A percentile compares a stretch with the other conserved stretches of the same genome.
phyloP scores from a whole-genome alignment of 2,329 filamentous ascomycete genomes.

The Polychaeton citri region DNA sequence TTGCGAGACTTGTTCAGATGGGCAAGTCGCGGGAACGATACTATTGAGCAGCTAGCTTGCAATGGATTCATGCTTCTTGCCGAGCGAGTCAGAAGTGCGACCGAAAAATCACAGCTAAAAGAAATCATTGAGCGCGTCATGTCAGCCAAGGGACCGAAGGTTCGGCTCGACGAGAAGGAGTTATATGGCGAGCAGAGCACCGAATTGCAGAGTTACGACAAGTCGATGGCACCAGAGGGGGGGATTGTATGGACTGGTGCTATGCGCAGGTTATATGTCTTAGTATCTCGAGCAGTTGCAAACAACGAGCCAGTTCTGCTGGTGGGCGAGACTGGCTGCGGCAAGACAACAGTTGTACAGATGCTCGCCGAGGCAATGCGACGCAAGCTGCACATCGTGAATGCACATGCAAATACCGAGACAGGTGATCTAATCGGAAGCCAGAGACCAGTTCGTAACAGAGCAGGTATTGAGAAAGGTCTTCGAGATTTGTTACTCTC shows the following conservation, averaged over 20 bases:
- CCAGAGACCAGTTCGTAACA: slow-evolving; percentile 80
- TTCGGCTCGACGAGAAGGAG: slow-evolving; percentile 58
- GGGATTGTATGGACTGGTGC: slow-evolving; percentile 87
- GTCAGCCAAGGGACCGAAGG: slow-evolving; percentile 43
- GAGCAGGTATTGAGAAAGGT: slow-evolving; percentile 54
- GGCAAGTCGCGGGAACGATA: slow-evolving; percentile 75
- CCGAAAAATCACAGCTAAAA: slow-evolving; percentile 76
- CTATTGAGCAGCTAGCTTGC: slow-evolving; percentile 72
- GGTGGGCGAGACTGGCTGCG: slow-evolving; percentile 92
- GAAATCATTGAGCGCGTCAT: slow-evolving; percentile 80
- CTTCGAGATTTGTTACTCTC: slow-evolving; percentile 48
- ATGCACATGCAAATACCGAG: slow-evolving; percentile 96
- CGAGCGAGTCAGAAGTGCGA: slow-evolving; percentile 82
- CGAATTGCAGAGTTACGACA: slow-evolving; percentile 23
- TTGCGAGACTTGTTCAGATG: slow-evolving; percentile 91
- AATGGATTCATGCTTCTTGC: slow-evolving; percentile 96
- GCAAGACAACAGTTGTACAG: slow-evolving; percentile 94
- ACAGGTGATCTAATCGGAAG: slow-evolving; percentile 95
- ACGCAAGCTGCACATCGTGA: slow-evolving; percentile 74
- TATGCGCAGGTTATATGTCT: slow-evolving; percentile 80
- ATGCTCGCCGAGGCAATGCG: slow-evolving; percentile 69
- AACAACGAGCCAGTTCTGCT: slow-evolving; percentile 91
- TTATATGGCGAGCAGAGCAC: slow-evolving; percentile 49
- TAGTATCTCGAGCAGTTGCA: slow-evolving; percentile 73
- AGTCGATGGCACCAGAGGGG: slow-evolving; percentile 33